A percentile compares a stretch with the other conserved stretches of the same genome.
These are phyloP conservation scores for Tardiomyces depauwii DNA, from an alignment of 1,139 yeast genomes.

Conservation along the genomic window DNA sequence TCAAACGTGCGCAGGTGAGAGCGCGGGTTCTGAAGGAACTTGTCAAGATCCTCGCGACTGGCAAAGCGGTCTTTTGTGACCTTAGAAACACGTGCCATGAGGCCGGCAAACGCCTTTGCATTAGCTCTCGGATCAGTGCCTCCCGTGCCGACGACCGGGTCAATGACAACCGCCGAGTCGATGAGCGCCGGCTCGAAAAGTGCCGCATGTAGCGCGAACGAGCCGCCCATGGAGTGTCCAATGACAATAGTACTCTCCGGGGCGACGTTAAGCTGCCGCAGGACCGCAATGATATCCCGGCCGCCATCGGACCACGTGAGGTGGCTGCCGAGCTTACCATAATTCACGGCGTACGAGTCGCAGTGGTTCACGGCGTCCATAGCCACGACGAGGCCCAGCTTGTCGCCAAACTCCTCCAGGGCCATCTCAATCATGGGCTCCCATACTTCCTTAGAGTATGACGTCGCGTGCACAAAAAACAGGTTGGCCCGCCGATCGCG, in stretches of 20 bases:
- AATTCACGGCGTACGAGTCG: slow-evolving; percentile 49
- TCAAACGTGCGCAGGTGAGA: slow-evolving; percentile 39
- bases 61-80: slow-evolving; percentile 17
- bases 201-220: slow-evolving; percentile 39
- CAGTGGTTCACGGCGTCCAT: slow-evolving; percentile 58
- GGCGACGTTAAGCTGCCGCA: slow-evolving; percentile 32
- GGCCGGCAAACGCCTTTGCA: slow-evolving; percentile 5
- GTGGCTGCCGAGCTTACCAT: slow-evolving; percentile 41
- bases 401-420: slow-evolving; percentile 20
- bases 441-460: slow-evolving; percentile 60
- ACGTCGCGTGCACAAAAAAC: slow-evolving; percentile 58
- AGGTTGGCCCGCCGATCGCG: slow-evolving; percentile 31
- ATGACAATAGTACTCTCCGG: slow-evolving; percentile 35
- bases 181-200: slow-evolving; percentile 42
- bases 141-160: slow-evolving; percentile 38
- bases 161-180: slow-evolving; percentile 46
- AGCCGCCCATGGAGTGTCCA: slow-evolving; percentile 74
- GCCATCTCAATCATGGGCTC: slow-evolving; percentile 40
- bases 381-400: slow-evolving; percentile 34
- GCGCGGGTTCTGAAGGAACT: slow-evolving; percentile 30
- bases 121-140: slow-evolving; percentile 5
- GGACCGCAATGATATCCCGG: slow-evolving; percentile 42
- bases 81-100: slow-evolving; percentile 1
- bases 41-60: slow-evolving; percentile 29
- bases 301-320: slow-evolving; percentile 58